These are phyloP conservation scores for Microsporum ferrugineum DNA, from an alignment of 2,329 filamentous ascomycete genomes.

Conservation along the genomic window DNA sequence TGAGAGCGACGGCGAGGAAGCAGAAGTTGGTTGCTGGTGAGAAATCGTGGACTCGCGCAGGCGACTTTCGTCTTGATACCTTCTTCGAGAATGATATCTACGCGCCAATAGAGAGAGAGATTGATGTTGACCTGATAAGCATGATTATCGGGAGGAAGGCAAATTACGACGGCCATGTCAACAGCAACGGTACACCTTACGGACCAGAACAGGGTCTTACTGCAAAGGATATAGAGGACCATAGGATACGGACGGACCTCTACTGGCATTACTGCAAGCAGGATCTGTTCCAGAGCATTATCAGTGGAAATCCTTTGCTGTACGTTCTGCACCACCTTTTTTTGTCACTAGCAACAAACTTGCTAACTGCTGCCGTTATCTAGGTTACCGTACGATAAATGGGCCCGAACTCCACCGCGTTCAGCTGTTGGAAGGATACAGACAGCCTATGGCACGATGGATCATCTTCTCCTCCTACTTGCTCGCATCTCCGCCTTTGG, in stretches of 20 bases:
- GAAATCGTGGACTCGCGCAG: slow-evolving; percentile 15
- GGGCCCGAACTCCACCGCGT: slow-evolving; percentile 80
- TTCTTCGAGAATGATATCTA: slow-evolving; percentile 34
- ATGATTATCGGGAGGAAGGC: slow-evolving; percentile 47
- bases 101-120: slow-evolving; percentile 34
- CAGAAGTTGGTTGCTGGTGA: slow-evolving; percentile 21
- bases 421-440: slow-evolving; percentile 65
- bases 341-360: too few species aligned
- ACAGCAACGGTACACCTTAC: slow-evolving; percentile 13
- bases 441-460: slow-evolving; percentile 76
- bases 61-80: slow-evolving; percentile 24
- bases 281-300: slow-evolving; percentile 79
- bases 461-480: slow-evolving; percentile 73
- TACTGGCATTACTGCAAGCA: slow-evolving; percentile 97
- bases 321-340: slow-evolving; percentile 40
- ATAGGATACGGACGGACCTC: slow-evolving; percentile 70
- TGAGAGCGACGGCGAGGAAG: slow-evolving; percentile 43
- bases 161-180: slow-evolving; percentile 47
- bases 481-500: slow-evolving; percentile 70
- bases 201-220: slow-evolving; percentile 28
- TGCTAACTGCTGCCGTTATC: slow-evolving; percentile 17
- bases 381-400: slow-evolving; percentile 67
- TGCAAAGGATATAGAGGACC: slow-evolving; percentile 59
- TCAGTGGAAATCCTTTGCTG: slow-evolving; percentile 78
- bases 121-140: slow-evolving; percentile 49